Evolutionary conservation across 352 stramenopile genomes (phyloP), one percentile per base, ranked within the genome.

Genomic region (Phytophthora lateralis): DNA sequence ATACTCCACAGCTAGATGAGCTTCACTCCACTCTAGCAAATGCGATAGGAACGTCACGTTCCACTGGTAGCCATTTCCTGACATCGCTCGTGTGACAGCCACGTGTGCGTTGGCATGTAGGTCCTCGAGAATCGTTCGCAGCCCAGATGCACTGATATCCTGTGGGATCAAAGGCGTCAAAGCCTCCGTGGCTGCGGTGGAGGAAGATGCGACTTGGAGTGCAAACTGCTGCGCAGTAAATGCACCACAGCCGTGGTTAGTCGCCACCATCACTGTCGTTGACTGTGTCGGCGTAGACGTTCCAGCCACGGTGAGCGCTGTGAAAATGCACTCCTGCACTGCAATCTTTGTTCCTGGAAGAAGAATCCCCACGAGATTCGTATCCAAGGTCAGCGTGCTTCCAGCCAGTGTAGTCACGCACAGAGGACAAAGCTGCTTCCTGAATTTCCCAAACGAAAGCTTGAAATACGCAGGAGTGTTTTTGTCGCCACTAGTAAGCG

Each of bases 21-120:
- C 73, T 3, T 71, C 71, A 18, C 76, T 84, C 87, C 87, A 90
- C 38, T 81, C 59, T 6, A 85, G 66, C 34, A 99, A 77, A 63
- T 97, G 78, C 26, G 88, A 96, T 0, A 96, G 50, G 63, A 99
- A 99, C 18, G 94, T 98, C 45, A 98, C 82, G 26, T 61, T 69
- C 90, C 91, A 98, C 42, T 85, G 74, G 61, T 96, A 91, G 30
- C 76, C 76, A 17, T 61, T 75, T 18, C 66, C 71, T 21, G 60
- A 46, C 42, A 47, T 59, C 11, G 42, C 50, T 5, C 68, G 69
- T 1, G 67, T 52, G 7, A 94, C 87, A 29, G 76, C 53, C 6
- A 95, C 70, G n/a, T 75, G 58, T 0, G 76, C 74, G 2, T 27
- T 30, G 0, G 37, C 20, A 6, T 88, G 60, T 24, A 95, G 53